phyloP scores from a whole-genome alignment of 495 filamentous ascomycete genomes.

The Lasiosphaeria miniovina region DNA sequence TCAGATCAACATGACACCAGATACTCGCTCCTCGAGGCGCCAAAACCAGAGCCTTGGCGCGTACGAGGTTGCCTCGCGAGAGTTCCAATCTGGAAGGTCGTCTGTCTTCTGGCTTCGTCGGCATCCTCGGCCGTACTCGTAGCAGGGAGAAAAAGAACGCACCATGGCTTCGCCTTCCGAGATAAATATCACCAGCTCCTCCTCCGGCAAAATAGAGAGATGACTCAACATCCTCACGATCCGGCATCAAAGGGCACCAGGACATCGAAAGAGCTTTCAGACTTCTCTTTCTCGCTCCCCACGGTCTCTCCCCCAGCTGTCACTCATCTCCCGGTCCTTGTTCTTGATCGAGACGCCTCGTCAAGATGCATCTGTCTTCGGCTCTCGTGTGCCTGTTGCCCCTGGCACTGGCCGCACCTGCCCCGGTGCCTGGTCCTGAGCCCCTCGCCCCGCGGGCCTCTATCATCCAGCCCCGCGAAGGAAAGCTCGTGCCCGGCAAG shows the following conservation, averaged over 20 bases:
- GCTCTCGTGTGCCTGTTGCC: constrained; percentile 24
- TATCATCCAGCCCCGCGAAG: constrained; percentile 35
- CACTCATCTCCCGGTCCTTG: constrained; percentile 4
- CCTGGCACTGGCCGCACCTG: constrained; percentile 23
- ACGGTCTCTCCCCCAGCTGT: constrained; percentile 1
- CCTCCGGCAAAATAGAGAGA: background rate
- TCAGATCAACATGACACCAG: constrained; percentile 4
- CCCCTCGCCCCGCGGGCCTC: constrained; percentile 26
- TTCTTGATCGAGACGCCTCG: background rate
- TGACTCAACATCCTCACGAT: background rate
- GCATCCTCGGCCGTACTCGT: too few species aligned
- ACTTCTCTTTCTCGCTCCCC: constrained; percentile 1
- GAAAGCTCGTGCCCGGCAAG: constrained; percentile 42
- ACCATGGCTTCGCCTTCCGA: background rate
- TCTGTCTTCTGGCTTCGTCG: background rate
- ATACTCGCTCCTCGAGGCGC: constrained; percentile 4
- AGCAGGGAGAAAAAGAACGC: background rate
- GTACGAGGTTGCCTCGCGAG: constrained; percentile 2
- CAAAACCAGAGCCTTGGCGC: constrained; percentile 9
- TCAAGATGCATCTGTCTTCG: constrained; percentile 11
- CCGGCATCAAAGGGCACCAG: constrained; percentile 4
- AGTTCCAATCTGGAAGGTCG: constrained; percentile 16
- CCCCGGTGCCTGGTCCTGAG: constrained; percentile 4
- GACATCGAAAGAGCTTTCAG: constrained; percentile 2
- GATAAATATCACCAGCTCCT: constrained; percentile 14